Base-by-base conservation (phyloP, 148 eudicot genomes). In the Chenopodium suecicum region DNA sequence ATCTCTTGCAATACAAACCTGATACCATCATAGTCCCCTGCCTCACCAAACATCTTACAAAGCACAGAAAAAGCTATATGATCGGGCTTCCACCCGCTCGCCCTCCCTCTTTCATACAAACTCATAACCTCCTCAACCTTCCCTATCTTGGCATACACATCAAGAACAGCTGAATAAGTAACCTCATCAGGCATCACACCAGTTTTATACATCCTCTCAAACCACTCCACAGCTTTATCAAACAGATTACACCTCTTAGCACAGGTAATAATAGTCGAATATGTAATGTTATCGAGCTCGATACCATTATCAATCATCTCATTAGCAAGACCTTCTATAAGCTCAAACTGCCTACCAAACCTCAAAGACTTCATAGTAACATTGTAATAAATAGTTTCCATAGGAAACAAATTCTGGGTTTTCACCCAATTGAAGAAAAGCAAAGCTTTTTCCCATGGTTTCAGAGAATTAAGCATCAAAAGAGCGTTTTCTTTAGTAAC, bases 171-270 rank as follows among this genome's bases (percentile, higher is more conserved):
- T 16, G 98, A 97, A 66, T 97, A 97, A 46, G 99, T 97, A 23
- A 97, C 98, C 90, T 94, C 98, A 89, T 97, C 99, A 54, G 99
- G 99, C 95, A 92, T 92, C 73, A 97, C 80, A 1, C 97, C 97
- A 31, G 98, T 93, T 77, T 91, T 92, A 79, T 97, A 97, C 97
- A 97, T 97, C 89, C 92, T 91, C 91, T 97, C 99, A 85, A 97
- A 97, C 99, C 99, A 97, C 76, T 92, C 97, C 80, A 94, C 91
- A 13, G 99, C 99, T 86, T 97, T 92, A 62, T 97, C 93, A 84
- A 91, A 94, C 50, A 88, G 85, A 70, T 72, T 84, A 70, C 92
- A 91, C 85, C 90, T 89, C 84, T 97, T 97, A 48, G 99, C 99
- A 86, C 98, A 91, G 74, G 97, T 88, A 74, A 97, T 97, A 16